Evolutionary conservation across 108 stramenopile species (phyloP).

Genomic region (Nitzschia sp.): DNA sequence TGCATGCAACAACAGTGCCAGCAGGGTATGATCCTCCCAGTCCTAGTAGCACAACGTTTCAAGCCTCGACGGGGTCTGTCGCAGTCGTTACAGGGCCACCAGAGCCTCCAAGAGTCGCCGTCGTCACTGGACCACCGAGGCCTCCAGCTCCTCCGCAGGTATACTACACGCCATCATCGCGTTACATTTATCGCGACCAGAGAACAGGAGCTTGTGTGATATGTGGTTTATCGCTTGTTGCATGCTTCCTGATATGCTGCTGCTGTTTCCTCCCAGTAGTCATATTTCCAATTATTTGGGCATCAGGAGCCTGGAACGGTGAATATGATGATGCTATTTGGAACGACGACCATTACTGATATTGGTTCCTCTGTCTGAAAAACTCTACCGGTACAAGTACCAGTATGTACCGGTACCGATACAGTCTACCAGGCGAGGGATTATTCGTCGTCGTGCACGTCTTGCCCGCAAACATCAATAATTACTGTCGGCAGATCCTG

Average conservation of each 20-base stretch:
- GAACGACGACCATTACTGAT: background rate
- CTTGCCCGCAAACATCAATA: too few species aligned
- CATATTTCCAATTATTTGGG: slow-evolving; percentile 1
- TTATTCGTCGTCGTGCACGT: too few species aligned
- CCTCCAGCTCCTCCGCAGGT: background rate
- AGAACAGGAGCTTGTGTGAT: slow-evolving; percentile 6
- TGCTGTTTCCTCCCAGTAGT: background rate
- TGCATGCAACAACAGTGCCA: background rate
- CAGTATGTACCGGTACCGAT: too few species aligned
- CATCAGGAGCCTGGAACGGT: background rate
- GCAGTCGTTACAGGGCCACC: slow-evolving; percentile 5
- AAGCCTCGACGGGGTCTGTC: background rate
- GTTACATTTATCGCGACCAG: slow-evolving; percentile 2
- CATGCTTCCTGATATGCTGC: background rate
- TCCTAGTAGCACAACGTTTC: too few species aligned
- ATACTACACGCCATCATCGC: background rate
- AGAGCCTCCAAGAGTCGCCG: slow-evolving; percentile 3
- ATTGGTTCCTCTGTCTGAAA: too few species aligned
- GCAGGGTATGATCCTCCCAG: background rate
- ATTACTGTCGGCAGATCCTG: too few species aligned
- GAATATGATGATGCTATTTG: background rate
- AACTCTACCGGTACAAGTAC: too few species aligned
- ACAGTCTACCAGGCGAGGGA: too few species aligned
- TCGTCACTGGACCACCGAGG: background rate
- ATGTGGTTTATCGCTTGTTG: background rate